phyloP scores from a whole-genome alignment of 148 eudicot species.

The Arctostaphylos glauca region DNA sequence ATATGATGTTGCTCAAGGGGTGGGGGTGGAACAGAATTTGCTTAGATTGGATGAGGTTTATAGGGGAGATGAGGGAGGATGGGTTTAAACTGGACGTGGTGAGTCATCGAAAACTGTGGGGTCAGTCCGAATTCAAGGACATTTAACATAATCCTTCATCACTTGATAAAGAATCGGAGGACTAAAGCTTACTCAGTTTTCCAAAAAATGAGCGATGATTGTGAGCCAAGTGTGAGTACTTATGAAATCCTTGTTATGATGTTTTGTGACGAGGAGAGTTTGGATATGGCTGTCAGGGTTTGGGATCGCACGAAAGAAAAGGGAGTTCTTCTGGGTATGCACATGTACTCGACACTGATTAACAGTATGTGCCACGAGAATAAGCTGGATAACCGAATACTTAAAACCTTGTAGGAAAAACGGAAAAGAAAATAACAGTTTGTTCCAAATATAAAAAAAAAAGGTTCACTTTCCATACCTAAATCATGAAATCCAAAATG shows the following conservation, averaged over 20 bases:
- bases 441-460: no score
- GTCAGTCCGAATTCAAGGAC: conserved; percentile 77
- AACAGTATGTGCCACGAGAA: conserved; percentile 56
- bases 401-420: no score
- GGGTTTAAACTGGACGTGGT: conserved; percentile 82
- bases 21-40: conserved; percentile 73
- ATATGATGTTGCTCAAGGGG: conserved; percentile 68
- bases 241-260: conserved; percentile 77
- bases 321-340: conserved; percentile 80
- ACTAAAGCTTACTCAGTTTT: conserved; percentile 57
- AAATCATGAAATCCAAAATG: background rate
- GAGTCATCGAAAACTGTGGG: conserved; percentile 58
- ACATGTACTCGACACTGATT: conserved; percentile 64
- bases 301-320: conserved; percentile 79
- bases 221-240: conserved; percentile 63
- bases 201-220: conserved; percentile 45
- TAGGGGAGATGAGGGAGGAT: conserved; percentile 58
- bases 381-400: conserved; percentile 32
- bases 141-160: conserved; percentile 77
- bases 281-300: conserved; percentile 53
- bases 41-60: conserved; percentile 62
- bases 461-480: background rate
- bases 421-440: no score
- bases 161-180: conserved; percentile 52
- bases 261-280: conserved; percentile 59